These are phyloP conservation scores for Takashimella koratensis DNA, from an alignment of 1,284 basidiomycete species.

Conservation along the genomic window DNA sequence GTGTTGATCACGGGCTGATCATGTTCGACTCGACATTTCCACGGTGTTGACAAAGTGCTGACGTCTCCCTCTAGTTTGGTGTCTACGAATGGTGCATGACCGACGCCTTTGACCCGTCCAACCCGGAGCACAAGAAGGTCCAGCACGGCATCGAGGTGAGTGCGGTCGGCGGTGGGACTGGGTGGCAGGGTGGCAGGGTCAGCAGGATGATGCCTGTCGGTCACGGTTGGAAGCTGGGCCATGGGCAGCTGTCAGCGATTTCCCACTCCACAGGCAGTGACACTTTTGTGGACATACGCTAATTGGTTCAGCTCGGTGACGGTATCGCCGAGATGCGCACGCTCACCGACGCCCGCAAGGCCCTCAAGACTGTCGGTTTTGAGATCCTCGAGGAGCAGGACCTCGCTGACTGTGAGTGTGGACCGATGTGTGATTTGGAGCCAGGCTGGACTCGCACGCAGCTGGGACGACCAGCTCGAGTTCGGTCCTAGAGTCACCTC, in stretches of 20 bases:
- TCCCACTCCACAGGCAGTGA: too few species aligned
- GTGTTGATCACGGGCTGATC: too few species aligned
- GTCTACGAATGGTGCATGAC: slow-evolving; percentile 99
- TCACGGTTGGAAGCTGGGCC: too few species aligned
- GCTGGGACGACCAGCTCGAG: too few species aligned
- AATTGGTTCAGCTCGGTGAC: slow-evolving; percentile 63
- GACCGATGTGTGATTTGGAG: too few species aligned
- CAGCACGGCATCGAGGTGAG: slow-evolving; percentile 75
- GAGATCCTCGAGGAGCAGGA: slow-evolving; percentile 89
- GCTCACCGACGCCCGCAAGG: slow-evolving; percentile 67
- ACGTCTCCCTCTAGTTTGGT: slow-evolving; percentile 63
- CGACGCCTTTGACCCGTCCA: slow-evolving; percentile 83
- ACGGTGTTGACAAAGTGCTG: neutral
- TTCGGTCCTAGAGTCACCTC: neutral
- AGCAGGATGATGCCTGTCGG: too few species aligned
- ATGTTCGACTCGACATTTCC: neutral
- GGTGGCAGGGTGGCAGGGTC: too few species aligned
- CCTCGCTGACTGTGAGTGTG: slow-evolving; percentile 69
- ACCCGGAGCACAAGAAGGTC: slow-evolving; percentile 83
- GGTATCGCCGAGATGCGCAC: slow-evolving; percentile 97
- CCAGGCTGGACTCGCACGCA: too few species aligned
- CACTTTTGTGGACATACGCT: too few species aligned
- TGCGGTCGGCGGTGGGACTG: neutral
- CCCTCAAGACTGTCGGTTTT: slow-evolving; percentile 82
- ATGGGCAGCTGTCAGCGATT: too few species aligned